A percentile compares a stretch with the other conserved stretches of the same genome.
phyloP scores from a whole-genome alignment of 768 basidiomycete species.

The Lactifluus rugatus region DNA sequence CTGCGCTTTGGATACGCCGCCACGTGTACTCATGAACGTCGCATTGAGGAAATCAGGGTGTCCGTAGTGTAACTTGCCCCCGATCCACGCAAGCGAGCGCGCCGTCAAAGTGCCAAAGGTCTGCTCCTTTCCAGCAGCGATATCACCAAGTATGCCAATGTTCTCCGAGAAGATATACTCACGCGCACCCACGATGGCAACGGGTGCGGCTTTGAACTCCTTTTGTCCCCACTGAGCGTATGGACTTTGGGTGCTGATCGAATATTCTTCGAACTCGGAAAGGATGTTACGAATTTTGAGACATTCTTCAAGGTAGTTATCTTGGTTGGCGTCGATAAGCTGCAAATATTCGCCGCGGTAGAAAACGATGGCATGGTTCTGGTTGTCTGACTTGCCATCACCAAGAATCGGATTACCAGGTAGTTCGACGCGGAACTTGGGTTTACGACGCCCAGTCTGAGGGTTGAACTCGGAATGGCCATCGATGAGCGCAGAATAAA shows the following conservation, averaged over 20 bases:
- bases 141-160: conserved; percentile 96
- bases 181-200: conserved; percentile 96
- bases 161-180: conserved; percentile 99
- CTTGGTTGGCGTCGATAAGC: conserved; percentile 99
- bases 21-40: conserved; percentile 95
- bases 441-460: conserved; percentile 77
- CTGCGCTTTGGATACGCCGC: conserved; percentile 97
- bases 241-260: conserved; percentile 76
- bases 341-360: conserved; percentile 99
- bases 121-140: conserved; percentile 98
- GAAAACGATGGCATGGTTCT: conserved; percentile 99
- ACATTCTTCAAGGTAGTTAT: conserved; percentile 99
- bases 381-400: conserved; percentile 99
- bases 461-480: conserved; percentile 94
- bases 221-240: conserved; percentile 85
- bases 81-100: conserved; percentile 92
- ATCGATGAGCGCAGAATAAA: conserved; percentile 95
- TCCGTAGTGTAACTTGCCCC: conserved; percentile 97
- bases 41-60: conserved; percentile 99
- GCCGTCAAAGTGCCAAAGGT: conserved; percentile 98
- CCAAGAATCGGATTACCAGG: conserved; percentile 99
- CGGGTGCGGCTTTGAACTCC: conserved; percentile 80
- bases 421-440: conserved; percentile 97
- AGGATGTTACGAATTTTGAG: conserved; percentile 98
- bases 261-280: conserved; percentile 93